Conservation (phyloP, 805 yeast species). For the Metschnikowia amazonensis region DNA sequence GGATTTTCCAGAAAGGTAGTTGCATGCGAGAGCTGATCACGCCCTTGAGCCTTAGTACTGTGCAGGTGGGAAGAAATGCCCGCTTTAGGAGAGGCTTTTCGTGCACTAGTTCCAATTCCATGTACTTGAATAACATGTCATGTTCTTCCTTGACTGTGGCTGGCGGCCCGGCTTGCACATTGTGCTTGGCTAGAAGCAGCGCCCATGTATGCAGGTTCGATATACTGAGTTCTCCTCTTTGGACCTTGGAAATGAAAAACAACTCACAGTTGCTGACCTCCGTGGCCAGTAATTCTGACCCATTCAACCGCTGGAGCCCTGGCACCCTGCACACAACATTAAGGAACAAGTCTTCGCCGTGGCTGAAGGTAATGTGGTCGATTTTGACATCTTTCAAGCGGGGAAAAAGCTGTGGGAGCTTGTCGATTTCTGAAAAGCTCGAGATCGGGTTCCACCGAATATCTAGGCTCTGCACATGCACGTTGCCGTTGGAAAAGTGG, state of each 20-base stretch:
- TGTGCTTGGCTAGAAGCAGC: conserved; percentile 36
- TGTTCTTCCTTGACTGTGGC: too few species aligned
- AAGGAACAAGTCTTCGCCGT: conserved; percentile 29
- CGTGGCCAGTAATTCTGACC: conserved; percentile 42
- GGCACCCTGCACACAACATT: conserved; percentile 45
- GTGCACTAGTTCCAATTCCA: background rate
- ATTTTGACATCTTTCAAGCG: conserved; percentile 45
- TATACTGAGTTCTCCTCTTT: conserved; percentile 20
- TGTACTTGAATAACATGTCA: background rate
- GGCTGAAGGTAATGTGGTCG: conserved; percentile 20
- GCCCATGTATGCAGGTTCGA: conserved; percentile 39
- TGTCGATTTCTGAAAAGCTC: conserved; percentile 50
- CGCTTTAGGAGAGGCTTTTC: conserved; percentile 11
- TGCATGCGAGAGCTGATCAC: conserved; percentile 18
- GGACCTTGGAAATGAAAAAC: conserved; percentile 55
- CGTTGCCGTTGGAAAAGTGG: background rate
- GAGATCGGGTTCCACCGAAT: conserved; percentile 47
- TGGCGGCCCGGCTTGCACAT: conserved; percentile 10
- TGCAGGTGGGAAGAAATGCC: conserved; percentile 22
- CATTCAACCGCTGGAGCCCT: conserved; percentile 44
- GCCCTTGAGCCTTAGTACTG: conserved; percentile 36
- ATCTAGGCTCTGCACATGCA: conserved; percentile 35
- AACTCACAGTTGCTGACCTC: conserved; percentile 66
- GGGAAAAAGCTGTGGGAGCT: conserved; percentile 34
- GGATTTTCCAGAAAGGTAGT: conserved; percentile 23